Conservation (phyloP, 2,329 filamentous ascomycete genomes). For the Sporothrix inflata region DNA sequence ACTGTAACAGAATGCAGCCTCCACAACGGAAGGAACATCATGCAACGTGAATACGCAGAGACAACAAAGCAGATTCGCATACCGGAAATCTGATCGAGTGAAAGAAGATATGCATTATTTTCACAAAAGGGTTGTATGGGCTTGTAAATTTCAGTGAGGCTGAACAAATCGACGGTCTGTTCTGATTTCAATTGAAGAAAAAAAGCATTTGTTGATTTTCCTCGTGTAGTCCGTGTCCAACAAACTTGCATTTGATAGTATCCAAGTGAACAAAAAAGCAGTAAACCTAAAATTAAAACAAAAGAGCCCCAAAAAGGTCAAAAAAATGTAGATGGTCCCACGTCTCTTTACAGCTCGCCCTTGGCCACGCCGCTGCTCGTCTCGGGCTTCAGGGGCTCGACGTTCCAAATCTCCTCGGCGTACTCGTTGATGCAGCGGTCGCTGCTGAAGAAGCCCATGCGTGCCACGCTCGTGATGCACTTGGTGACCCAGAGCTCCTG, state of each 20-base stretch:
- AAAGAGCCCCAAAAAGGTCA: not conserved
- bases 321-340: not conserved
- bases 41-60: too few relatives aligned
- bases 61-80: too few relatives aligned
- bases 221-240: not conserved
- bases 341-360: slow-evolving; percentile 14
- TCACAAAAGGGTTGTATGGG: too few relatives aligned
- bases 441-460: slow-evolving; percentile 97
- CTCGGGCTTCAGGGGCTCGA: slow-evolving; percentile 72
- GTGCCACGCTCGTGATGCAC: slow-evolving; percentile 81
- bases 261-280: not conserved
- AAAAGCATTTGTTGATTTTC: not conserved
- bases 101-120: too few relatives aligned
- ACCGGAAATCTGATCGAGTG: too few relatives aligned
- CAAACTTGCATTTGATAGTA: not conserved
- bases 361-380: slow-evolving; percentile 34
- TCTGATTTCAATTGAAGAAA: not conserved
- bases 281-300: not conserved
- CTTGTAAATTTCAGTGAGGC: too few relatives aligned
- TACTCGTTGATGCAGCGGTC: slow-evolving; percentile 97
- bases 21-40: not conserved
- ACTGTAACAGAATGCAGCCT: not conserved
- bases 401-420: slow-evolving; percentile 95
- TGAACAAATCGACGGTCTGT: not conserved
- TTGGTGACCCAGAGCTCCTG: slow-evolving; percentile 92